Base-by-base conservation (phyloP, 2,329 filamentous ascomycete genomes). In the Pleomassaria siparia region DNA sequence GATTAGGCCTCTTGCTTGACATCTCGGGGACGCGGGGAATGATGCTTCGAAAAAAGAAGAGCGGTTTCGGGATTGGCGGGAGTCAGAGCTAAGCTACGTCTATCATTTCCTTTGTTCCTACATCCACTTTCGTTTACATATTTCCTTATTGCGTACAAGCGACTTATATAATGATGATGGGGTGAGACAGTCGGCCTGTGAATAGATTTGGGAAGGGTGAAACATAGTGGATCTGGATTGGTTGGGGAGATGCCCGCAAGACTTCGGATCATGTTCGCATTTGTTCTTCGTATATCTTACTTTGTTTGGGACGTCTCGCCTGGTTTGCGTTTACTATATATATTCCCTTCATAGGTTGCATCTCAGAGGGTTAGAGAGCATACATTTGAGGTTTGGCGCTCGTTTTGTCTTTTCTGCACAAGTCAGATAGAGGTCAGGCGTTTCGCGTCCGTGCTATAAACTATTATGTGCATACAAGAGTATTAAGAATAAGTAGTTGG, bases 11-110 rank as follows among this genome's bases (percentile, higher is more conserved):
- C 3, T 40, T 58, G 20, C 48, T 63, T 6, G 65, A 68, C 35
- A 59, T 62, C 4, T 69, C 66, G 0, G 65, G 65, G 6, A 64
- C 66, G 0, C 56, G 64, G 35, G 66, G 60, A 2, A 67, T 67
- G 20, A 67, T 67, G 20, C 41, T 64, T 43, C 52, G 66, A 44
- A 57, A 56, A 44, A 55, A 50, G 35, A 44, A 41, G n/a, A 50
- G 43, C 22, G 28, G 29, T 7, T 35, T 43, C 24, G 33, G 22
- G n/a, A 26, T 9, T 45, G 4, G 11, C 4, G 16, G 9, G 21
- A 22, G 24, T 20, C 35, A 45, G 18, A 37, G 13, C 18, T 37
- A 37, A 37, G 18, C 10, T 13, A 12, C 6, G 26, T 20, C 39
- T 41, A 10, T 24, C 22, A 28, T 32, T 21, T 43, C 22, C 13